Evolutionary conservation across 768 basidiomycete species (phyloP).

Genomic region (Termitomyces sp.): DNA sequence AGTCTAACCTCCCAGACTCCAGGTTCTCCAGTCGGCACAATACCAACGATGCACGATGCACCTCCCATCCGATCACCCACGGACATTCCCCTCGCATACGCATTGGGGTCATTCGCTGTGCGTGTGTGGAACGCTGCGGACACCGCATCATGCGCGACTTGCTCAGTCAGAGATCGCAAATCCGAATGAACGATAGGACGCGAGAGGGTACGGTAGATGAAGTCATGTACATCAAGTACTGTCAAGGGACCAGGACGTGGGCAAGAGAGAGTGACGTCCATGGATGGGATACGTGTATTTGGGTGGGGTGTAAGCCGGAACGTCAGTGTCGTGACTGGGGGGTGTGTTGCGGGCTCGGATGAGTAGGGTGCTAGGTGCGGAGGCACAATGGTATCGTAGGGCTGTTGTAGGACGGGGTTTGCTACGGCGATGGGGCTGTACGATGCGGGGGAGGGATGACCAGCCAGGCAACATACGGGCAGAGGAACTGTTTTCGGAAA

Average conservation of each 20-base stretch:
- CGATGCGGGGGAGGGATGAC: background rate
- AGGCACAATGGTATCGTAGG: background rate
- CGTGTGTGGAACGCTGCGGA: background rate
- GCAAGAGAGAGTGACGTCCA: background rate
- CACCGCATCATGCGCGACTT: background rate
- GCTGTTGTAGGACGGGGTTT: background rate
- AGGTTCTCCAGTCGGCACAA: background rate
- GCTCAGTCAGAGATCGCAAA: background rate
- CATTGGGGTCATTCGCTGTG: background rate
- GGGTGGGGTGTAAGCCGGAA: background rate
- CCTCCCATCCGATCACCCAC: constrained; percentile 1
- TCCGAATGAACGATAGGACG: background rate
- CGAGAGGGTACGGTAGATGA: background rate
- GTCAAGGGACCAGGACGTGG: background rate
- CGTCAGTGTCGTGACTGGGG: background rate
- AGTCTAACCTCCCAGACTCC: background rate
- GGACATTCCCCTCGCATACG: background rate
- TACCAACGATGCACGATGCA: background rate
- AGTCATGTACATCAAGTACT: background rate
- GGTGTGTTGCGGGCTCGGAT: background rate
- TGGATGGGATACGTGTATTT: background rate
- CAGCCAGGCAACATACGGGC: background rate
- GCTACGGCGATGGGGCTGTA: too few relatives aligned
- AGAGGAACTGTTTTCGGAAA: background rate
- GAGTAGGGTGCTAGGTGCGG: background rate